These are phyloP conservation scores for Rhizopogon salebrosus DNA, from an alignment of 768 basidiomycete species.

Conservation along the genomic window DNA sequence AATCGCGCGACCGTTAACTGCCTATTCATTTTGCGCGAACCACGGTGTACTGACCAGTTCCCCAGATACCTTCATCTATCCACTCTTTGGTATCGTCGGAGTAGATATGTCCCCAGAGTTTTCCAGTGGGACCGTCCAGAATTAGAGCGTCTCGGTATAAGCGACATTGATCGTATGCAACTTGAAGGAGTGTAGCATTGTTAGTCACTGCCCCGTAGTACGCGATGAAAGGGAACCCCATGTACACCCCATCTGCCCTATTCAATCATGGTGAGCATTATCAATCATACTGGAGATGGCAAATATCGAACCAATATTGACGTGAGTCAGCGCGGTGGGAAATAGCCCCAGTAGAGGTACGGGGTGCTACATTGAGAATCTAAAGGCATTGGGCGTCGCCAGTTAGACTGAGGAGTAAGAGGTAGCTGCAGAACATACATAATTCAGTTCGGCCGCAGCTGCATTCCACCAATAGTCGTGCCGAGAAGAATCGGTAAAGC, in stretches of 20 bases:
- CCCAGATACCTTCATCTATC: slow-evolving; percentile 27
- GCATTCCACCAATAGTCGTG: slow-evolving; percentile 15
- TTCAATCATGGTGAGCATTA: not conserved
- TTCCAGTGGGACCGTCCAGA: slow-evolving; percentile 22
- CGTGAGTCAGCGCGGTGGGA: slow-evolving; percentile 30
- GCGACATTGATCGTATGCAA: slow-evolving; percentile 35
- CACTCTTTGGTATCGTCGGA: slow-evolving; percentile 7
- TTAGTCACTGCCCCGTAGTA: slow-evolving; percentile 31
- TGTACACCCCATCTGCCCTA: slow-evolving; percentile 35
- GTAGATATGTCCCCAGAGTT: slow-evolving; percentile 34
- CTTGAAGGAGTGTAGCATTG: slow-evolving; percentile 34
- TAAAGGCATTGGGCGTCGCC: not conserved
- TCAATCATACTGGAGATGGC: too few relatives aligned
- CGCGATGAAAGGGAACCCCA: slow-evolving; percentile 42
- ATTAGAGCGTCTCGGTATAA: slow-evolving; percentile 34
- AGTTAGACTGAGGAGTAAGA: not conserved
- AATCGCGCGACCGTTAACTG: not conserved
- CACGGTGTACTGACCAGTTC: slow-evolving; percentile 23
- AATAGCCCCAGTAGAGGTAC: slow-evolving; percentile 34
- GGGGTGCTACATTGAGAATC: slow-evolving; percentile 22
- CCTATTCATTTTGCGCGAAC: not conserved
- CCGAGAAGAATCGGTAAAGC: slow-evolving; percentile 11
- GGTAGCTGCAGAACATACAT: slow-evolving; percentile 5
- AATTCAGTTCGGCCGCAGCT: slow-evolving; percentile 17
- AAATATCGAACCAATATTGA: slow-evolving; percentile 25